Percentiles rank a stretch among this genome's conserved stretches.
phyloP scores from a whole-genome alignment of 495 filamentous ascomycete species.

The Astrothelium macrocarpum region DNA sequence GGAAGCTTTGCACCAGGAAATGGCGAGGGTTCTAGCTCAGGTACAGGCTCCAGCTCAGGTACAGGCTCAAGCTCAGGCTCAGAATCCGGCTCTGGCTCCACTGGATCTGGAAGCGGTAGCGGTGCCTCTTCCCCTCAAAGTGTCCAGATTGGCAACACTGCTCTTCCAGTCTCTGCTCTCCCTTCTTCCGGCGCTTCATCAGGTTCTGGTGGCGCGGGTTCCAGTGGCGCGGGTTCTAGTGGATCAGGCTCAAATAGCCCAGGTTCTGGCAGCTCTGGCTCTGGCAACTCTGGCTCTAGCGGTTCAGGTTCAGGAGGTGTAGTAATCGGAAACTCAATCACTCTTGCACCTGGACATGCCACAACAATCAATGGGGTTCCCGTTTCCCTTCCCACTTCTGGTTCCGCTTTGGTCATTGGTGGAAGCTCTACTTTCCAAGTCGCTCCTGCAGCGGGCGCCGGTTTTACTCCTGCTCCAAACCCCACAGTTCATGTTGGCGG shows the following conservation, averaged over 20 bases:
- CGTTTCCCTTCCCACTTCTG: neutral
- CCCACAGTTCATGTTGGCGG: neutral
- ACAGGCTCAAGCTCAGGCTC: neutral
- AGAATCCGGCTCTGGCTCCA: neutral
- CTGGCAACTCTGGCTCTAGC: neutral
- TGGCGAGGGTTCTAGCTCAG: neutral
- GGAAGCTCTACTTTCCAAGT: neutral
- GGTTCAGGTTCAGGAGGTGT: neutral
- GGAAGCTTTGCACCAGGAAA: neutral
- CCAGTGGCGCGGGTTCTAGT: neutral
- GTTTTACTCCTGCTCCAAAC: neutral
- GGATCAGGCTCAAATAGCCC: neutral
- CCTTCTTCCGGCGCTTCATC: no score
- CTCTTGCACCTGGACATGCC: neutral
- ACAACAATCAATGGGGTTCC: constrained; percentile 4
- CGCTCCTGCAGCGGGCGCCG: neutral
- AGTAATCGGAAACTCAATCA: neutral
- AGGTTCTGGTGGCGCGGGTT: neutral
- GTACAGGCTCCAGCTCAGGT: neutral
- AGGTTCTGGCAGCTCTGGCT: neutral
- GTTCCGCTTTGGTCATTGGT: neutral
- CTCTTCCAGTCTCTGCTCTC: no score
- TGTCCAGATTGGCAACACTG: no score
- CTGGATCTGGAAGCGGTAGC: neutral
- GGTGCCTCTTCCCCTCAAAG: no score